Conservation (phyloP, 108 stramenopile species). For the Nannochloropsis granulata region DNA sequence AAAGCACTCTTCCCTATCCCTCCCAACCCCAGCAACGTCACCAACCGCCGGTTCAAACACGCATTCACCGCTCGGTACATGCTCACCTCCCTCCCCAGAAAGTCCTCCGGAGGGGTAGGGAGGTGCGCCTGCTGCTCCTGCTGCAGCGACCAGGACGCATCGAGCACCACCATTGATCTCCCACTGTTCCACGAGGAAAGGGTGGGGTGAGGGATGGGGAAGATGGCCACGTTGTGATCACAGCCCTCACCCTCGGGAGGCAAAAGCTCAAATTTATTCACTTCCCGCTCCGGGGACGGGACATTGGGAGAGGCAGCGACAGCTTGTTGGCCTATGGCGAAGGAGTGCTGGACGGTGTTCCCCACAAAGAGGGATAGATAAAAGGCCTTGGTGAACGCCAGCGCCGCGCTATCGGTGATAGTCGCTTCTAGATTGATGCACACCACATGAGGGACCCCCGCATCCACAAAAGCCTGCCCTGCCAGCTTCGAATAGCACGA, state of each 20-base stretch:
- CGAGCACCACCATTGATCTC: not conserved
- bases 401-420: constrained; percentile 58
- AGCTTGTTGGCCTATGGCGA: constrained; percentile 57
- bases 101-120: constrained; percentile 59
- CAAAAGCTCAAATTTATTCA: constrained; percentile 61
- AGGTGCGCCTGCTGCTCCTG: constrained; percentile 44
- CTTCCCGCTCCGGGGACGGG: constrained; percentile 38
- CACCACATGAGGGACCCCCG: constrained; percentile 71
- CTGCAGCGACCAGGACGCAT: not conserved
- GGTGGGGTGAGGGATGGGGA: constrained; percentile 43
- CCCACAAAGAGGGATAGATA: constrained; percentile 63
- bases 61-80: constrained; percentile 50
- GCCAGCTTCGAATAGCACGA: constrained; percentile 61
- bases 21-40: constrained; percentile 46
- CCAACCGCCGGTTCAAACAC: constrained; percentile 44
- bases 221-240: constrained; percentile 55
- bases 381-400: constrained; percentile 65
- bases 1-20: constrained; percentile 60
- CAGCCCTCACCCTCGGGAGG: constrained; percentile 40
- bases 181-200: constrained; percentile 1
- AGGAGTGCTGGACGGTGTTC: constrained; percentile 53
- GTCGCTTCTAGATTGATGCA: constrained; percentile 60
- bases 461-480: constrained; percentile 61
- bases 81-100: constrained; percentile 60
- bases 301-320: constrained; percentile 55